These are phyloP conservation scores for Byssothecium circinans DNA, from an alignment of 2,329 filamentous ascomycete species.

Conservation along the genomic window DNA sequence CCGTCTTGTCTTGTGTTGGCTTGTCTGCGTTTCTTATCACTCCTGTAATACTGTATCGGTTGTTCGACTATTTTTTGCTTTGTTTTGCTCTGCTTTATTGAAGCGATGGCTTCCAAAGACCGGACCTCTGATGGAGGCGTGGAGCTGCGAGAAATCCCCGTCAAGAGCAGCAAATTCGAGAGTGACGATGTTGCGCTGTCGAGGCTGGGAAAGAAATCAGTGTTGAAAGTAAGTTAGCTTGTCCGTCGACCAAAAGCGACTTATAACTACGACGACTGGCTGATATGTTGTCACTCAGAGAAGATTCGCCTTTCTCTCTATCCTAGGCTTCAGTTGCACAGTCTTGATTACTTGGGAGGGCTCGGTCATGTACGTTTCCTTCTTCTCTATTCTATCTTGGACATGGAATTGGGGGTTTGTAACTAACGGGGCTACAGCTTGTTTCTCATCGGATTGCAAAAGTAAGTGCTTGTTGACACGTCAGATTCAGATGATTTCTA, in stretches of 20 bases:
- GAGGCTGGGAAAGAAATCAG: background rate
- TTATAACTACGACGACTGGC: background rate
- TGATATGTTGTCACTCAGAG: conserved; percentile 15
- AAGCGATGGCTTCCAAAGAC: background rate
- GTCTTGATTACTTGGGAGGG: conserved; percentile 35
- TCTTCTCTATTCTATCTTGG: too few species aligned
- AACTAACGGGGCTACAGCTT: conserved; percentile 17
- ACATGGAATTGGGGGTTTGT: background rate
- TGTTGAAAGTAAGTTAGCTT: background rate
- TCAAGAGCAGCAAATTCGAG: background rate
- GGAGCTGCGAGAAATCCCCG: background rate
- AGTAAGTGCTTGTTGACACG: conserved; percentile 14
- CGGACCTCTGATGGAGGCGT: background rate
- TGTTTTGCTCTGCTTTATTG: background rate
- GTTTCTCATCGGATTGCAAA: conserved; percentile 22
- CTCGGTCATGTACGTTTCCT: conserved; percentile 25
- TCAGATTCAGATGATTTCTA: background rate
- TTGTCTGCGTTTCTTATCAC: too few species aligned
- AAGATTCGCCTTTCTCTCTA: conserved; percentile 29
- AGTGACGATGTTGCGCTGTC: conserved; percentile 1
- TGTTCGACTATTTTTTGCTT: background rate
- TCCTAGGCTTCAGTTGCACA: conserved; percentile 31
- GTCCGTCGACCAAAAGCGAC: background rate
- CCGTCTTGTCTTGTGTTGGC: too few species aligned
- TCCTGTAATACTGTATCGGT: too few species aligned